phyloP scores from a whole-genome alignment of 2,329 filamentous ascomycete species.

The Pseudocercospora macadamiae region DNA sequence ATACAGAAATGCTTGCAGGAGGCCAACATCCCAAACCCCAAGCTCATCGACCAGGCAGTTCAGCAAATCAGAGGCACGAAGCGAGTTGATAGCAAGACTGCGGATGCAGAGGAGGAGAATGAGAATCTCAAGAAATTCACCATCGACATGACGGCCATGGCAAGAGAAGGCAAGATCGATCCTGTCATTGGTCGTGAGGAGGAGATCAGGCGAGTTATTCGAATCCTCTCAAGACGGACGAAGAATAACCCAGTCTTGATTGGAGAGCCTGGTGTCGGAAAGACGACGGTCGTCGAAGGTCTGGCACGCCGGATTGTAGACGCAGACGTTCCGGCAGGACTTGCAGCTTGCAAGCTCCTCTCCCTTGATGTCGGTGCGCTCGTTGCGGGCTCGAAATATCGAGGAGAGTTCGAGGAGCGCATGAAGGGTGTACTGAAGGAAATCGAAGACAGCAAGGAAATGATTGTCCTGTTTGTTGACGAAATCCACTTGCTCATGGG shows the following conservation, averaged over 20 bases:
- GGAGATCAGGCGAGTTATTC: slow-evolving; percentile 87
- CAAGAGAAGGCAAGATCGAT: slow-evolving; percentile 95
- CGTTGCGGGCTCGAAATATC: slow-evolving; percentile 96
- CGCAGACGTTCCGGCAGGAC: slow-evolving; percentile 91
- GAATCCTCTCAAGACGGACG: slow-evolving; percentile 88
- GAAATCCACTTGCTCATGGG: slow-evolving; percentile 99
- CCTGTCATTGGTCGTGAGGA: slow-evolving; percentile 96
- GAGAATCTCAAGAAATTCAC: slow-evolving; percentile 98
- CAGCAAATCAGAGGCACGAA: slow-evolving; percentile 89
- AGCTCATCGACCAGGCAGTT: slow-evolving; percentile 88
- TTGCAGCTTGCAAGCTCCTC: slow-evolving; percentile 89
- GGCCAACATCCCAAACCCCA: slow-evolving; percentile 86
- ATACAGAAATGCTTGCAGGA: slow-evolving; percentile 78
- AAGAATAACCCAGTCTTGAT: slow-evolving; percentile 99
- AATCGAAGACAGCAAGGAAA: slow-evolving; percentile 90
- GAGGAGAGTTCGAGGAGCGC: slow-evolving; percentile 96
- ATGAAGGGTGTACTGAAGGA: slow-evolving; percentile 99
- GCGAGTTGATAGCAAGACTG: slow-evolving; percentile 93
- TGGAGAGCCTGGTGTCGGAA: slow-evolving; percentile 96
- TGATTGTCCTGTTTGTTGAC: slow-evolving; percentile 97
- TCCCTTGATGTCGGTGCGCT: slow-evolving; percentile 94
- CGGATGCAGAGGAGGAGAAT: slow-evolving; percentile 87
- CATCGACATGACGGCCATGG: slow-evolving; percentile 96
- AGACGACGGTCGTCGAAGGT: slow-evolving; percentile 97
- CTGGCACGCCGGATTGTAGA: slow-evolving; percentile 95